These are phyloP conservation scores for Alternaria atra DNA, from an alignment of 2,329 filamentous ascomycete genomes.

Conservation along the genomic window DNA sequence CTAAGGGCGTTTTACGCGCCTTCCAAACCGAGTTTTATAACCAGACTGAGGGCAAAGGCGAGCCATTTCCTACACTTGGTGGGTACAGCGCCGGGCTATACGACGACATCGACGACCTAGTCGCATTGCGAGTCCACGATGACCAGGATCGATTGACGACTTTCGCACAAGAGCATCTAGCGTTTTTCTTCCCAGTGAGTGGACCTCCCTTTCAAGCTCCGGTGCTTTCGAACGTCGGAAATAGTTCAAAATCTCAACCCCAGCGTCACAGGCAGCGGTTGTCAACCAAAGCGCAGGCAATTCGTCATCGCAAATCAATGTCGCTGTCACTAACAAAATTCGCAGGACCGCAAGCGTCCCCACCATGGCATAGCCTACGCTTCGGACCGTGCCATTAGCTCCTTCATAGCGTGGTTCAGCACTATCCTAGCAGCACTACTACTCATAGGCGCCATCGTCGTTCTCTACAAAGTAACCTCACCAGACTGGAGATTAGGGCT, in stretches of 20 bases:
- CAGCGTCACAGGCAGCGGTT: too few species aligned
- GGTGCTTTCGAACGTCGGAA: too few species aligned
- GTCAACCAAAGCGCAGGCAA: too few species aligned
- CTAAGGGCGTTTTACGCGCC: slow-evolving; percentile 10
- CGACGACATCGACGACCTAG: slow-evolving; percentile 29
- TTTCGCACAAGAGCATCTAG: slow-evolving; percentile 37
- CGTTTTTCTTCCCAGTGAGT: slow-evolving; percentile 22
- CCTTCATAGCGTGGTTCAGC: slow-evolving; percentile 13
- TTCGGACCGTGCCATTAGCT: slow-evolving; percentile 17
- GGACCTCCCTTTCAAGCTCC: background rate
- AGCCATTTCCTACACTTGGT: slow-evolving; percentile 15
- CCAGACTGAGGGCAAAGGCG: background rate
- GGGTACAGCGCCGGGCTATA: slow-evolving; percentile 14
- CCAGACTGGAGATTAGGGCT: slow-evolving; percentile 14
- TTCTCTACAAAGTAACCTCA: slow-evolving; percentile 17
- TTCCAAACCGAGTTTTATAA: slow-evolving; percentile 10
- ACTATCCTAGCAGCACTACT: slow-evolving; percentile 17
- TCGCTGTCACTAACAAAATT: too few species aligned
- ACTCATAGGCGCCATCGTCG: slow-evolving; percentile 27
- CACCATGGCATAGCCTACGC: slow-evolving; percentile 21
- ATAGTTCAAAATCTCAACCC: too few species aligned
- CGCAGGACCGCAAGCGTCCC: slow-evolving; percentile 18
- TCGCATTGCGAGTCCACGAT: slow-evolving; percentile 34
- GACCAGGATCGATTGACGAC: slow-evolving; percentile 35
- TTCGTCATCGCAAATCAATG: too few species aligned